Evolutionary conservation across 83 land plant species (phyloP).

Genomic region (Picea engelmannii): DNA sequence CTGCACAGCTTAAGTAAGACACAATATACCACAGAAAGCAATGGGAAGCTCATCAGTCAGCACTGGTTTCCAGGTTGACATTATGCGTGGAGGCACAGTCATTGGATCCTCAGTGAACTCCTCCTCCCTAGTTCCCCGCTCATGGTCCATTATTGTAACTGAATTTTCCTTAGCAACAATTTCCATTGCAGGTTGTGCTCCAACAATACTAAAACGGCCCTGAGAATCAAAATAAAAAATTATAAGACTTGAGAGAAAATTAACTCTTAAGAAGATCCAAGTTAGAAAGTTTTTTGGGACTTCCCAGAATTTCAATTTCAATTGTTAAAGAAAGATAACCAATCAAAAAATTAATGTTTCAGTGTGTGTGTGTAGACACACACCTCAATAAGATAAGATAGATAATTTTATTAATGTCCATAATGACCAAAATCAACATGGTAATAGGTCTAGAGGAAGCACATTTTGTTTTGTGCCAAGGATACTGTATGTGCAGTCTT

Average conservation of each 20-base stretch:
- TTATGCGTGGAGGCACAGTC: constrained; percentile 58
- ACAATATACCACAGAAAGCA: constrained; percentile 79
- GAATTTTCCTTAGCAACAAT: constrained; percentile 85
- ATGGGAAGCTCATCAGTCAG: constrained; percentile 79
- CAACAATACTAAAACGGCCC: constrained; percentile 92
- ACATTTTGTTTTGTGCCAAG: no score
- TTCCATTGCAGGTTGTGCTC: constrained; percentile 92
- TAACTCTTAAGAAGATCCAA: neutral
- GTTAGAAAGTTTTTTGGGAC: neutral
- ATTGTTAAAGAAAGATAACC: neutral
- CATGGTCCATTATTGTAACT: constrained; percentile 85
- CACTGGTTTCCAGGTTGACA: constrained; percentile 82
- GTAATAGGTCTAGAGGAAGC: no score
- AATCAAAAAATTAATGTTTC: no score
- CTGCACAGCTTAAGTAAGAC: neutral
- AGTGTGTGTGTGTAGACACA: no score
- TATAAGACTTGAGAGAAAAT: neutral
- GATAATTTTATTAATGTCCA: no score
- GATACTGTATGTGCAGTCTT: no score
- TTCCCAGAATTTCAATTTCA: neutral
- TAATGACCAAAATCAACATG: no score
- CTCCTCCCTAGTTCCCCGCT: constrained; percentile 59
- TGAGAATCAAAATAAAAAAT: constrained; percentile 17
- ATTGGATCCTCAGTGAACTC: constrained; percentile 81
- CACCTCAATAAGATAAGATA: no score